Percentiles rank a stretch among this genome's conserved stretches.
Conservation (phyloP, 2,329 filamentous ascomycete genomes). For the Diplocarpon mali region DNA sequence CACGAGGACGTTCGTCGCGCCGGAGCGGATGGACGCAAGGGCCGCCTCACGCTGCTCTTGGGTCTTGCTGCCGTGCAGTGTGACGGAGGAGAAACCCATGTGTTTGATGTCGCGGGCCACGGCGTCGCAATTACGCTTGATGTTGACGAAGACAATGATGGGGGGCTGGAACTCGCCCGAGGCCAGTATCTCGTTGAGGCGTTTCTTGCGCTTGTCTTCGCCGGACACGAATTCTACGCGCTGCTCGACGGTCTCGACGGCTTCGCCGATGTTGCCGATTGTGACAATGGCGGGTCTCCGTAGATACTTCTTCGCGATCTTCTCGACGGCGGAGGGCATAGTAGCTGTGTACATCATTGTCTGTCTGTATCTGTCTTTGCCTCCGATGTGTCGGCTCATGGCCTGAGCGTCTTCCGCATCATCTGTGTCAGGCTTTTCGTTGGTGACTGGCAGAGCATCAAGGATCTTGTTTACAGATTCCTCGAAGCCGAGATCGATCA, state of each 20-base stretch:
- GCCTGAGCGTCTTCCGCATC: slow-evolving; percentile 74
- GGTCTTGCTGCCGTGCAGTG: slow-evolving; percentile 89
- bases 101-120: slow-evolving; percentile 89
- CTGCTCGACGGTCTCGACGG: slow-evolving; percentile 95
- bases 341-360: slow-evolving; percentile 99
- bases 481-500: slow-evolving; percentile 98
- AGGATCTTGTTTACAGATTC: slow-evolving; percentile 97
- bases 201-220: slow-evolving; percentile 94
- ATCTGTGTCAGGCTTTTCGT: slow-evolving; percentile 91
- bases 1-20: slow-evolving; percentile 76
- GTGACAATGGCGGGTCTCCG: slow-evolving; percentile 87
- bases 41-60: slow-evolving; percentile 96
- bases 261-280: slow-evolving; percentile 89
- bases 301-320: slow-evolving; percentile 94
- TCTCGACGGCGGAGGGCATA: slow-evolving; percentile 86
- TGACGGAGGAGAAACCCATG: slow-evolving; percentile 84
- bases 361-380: slow-evolving; percentile 75
- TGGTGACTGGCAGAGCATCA: slow-evolving; percentile 79
- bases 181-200: slow-evolving; percentile 78
- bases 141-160: slow-evolving; percentile 99
- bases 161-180: slow-evolving; percentile 73
- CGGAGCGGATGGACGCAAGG: slow-evolving; percentile 70
- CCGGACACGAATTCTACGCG: slow-evolving; percentile 83
- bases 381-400: slow-evolving; percentile 73
- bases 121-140: slow-evolving; percentile 96